phyloP scores from a whole-genome alignment of 2,329 filamentous ascomycete genomes.

The Chlorencoelia australis region DNA sequence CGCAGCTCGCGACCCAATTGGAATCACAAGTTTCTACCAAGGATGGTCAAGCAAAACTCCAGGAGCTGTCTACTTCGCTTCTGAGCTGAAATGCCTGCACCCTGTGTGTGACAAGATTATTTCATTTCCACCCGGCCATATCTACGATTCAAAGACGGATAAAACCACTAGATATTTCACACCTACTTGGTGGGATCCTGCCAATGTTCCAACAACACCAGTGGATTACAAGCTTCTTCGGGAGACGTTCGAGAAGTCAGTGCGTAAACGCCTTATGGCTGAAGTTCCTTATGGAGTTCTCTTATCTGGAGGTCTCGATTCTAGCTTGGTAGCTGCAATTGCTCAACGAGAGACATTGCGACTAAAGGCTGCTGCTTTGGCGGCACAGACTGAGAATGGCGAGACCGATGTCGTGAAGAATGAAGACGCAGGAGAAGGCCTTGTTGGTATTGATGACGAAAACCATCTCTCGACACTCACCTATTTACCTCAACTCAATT shows the following conservation, averaged over 20 bases:
- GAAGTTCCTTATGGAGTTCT: slow-evolving; percentile 97
- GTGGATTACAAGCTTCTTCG: slow-evolving; percentile 77
- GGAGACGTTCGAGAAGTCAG: slow-evolving; percentile 75
- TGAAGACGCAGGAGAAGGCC: slow-evolving; percentile 53
- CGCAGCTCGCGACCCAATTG: slow-evolving; percentile 91
- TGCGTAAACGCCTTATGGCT: slow-evolving; percentile 95
- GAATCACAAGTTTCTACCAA: slow-evolving; percentile 95
- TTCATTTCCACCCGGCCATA: slow-evolving; percentile 86
- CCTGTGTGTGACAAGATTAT: slow-evolving; percentile 93
- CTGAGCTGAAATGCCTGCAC: slow-evolving; percentile 88
- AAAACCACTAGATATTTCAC: slow-evolving; percentile 80
- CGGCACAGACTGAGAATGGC: slow-evolving; percentile 32
- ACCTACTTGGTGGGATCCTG: slow-evolving; percentile 83
- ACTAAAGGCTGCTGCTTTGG: slow-evolving; percentile 55
- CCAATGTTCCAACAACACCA: slow-evolving; percentile 66
- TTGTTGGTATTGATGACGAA: slow-evolving; percentile 91
- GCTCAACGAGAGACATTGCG: slow-evolving; percentile 85
- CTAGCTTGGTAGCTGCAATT: slow-evolving; percentile 88
- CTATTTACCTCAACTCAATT: slow-evolving; percentile 90
- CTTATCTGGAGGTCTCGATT: slow-evolving; percentile 90
- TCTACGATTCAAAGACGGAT: slow-evolving; percentile 91
- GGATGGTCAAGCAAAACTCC: slow-evolving; percentile 79
- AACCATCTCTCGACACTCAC: slow-evolving; percentile 84
- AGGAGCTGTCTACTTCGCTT: slow-evolving; percentile 86
- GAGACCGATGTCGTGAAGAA: slow-evolving; percentile 40